A percentile compares a stretch with the other conserved stretches of the same genome.
Evolutionary conservation across 2,329 filamentous ascomycete genomes (phyloP).

Genomic region (Blumeriella jaapii): DNA sequence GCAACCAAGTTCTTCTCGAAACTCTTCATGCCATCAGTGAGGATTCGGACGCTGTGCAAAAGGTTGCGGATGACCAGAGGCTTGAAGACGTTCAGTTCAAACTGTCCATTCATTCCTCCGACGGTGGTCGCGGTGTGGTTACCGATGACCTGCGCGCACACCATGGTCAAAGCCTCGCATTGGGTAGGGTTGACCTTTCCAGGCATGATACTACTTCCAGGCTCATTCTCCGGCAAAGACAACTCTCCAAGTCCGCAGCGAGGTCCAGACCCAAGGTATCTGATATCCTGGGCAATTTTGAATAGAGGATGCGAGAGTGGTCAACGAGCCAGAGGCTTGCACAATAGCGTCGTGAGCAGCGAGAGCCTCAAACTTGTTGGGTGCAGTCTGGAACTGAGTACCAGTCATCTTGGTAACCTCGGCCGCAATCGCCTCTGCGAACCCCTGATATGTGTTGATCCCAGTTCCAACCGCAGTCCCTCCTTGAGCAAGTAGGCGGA

Average conservation of each 20-base stretch:
- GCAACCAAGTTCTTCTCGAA: constrained; percentile 89
- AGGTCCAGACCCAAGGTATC: constrained; percentile 91
- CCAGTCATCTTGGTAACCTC: constrained; percentile 91
- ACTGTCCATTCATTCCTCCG: constrained; percentile 94
- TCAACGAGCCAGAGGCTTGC: constrained; percentile 84
- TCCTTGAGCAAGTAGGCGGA: constrained; percentile 82
- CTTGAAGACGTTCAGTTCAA: constrained; percentile 99
- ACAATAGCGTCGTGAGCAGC: constrained; percentile 94
- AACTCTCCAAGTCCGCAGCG: constrained; percentile 94
- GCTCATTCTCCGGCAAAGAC: constrained; percentile 91
- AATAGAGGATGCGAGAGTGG: constrained; percentile 85
- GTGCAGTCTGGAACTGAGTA: constrained; percentile 86
- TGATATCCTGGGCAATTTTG: constrained; percentile 97
- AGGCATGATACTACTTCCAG: constrained; percentile 96
- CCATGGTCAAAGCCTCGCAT: constrained; percentile 95
- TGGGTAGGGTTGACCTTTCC: constrained; percentile 99
- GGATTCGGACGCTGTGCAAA: constrained; percentile 78
- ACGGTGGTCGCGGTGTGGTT: constrained; percentile 92
- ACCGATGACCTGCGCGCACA: constrained; percentile 95
- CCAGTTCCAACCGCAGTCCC: constrained; percentile 95
- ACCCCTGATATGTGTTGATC: constrained; percentile 94
- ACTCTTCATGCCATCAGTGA: constrained; percentile 85
- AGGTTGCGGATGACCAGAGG: constrained; percentile 91
- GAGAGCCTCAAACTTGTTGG: constrained; percentile 97
- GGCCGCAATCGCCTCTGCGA: constrained; percentile 82